phyloP scores from a whole-genome alignment of 129 eudicot genomes.

The Arctium minus region DNA sequence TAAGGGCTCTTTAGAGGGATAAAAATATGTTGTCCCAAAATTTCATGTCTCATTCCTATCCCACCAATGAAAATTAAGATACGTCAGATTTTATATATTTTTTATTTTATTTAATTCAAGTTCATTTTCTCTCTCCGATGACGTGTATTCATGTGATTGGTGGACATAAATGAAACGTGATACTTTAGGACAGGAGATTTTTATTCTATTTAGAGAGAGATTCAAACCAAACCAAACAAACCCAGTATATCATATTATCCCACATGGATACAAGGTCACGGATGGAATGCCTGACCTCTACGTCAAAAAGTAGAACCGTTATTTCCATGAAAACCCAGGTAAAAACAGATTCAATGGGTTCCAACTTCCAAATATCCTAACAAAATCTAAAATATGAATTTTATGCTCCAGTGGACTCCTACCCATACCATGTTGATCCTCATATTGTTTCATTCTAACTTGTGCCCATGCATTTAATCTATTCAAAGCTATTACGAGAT shows the following conservation, averaged over 20 bases:
- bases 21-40: too few relatives aligned
- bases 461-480: neutral
- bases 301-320: neutral
- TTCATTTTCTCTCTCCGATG: too few relatives aligned
- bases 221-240: neutral
- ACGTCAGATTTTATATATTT: too few relatives aligned
- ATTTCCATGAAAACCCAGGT: neutral
- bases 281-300: neutral
- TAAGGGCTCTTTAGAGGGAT: neutral
- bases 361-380: neutral
- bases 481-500: neutral
- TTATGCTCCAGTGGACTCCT: too few relatives aligned
- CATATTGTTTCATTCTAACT: neutral
- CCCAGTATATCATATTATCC: neutral
- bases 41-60: too few relatives aligned
- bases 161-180: too few relatives aligned
- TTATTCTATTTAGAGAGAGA: neutral
- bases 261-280: neutral
- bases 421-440: neutral
- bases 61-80: too few relatives aligned
- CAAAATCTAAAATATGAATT: neutral
- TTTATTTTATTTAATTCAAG: too few relatives aligned
- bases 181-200: too few relatives aligned
- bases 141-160: too few relatives aligned
- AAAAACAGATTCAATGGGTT: neutral